These are phyloP conservation scores for Termitomyces titanicus DNA, from an alignment of 768 basidiomycete genomes.

Conservation along the genomic window DNA sequence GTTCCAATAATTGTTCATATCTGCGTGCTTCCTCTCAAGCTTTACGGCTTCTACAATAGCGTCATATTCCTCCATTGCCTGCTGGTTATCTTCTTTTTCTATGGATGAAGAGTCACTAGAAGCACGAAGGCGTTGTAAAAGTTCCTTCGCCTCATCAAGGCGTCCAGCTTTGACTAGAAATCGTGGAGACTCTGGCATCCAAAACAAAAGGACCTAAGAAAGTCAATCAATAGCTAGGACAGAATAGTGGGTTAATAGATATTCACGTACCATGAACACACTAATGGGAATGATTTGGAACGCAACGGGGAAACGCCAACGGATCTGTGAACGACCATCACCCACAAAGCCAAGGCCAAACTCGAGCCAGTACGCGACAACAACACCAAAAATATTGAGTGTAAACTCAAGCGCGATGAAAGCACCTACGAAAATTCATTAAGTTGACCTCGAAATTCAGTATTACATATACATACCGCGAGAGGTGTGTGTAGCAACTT, in stretches of 20 bases:
- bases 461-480: constrained; percentile 18
- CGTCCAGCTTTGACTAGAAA: constrained; percentile 40
- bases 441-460: background rate
- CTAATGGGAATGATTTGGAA: constrained; percentile 40
- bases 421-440: constrained; percentile 22
- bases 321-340: constrained; percentile 34
- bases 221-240: background rate
- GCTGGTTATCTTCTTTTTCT: constrained; percentile 16
- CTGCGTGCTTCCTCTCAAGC: constrained; percentile 35
- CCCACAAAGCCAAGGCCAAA: constrained; percentile 42
- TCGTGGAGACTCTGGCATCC: constrained; percentile 35
- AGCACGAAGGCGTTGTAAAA: constrained; percentile 30
- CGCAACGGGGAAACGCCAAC: constrained; percentile 40
- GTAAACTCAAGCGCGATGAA: constrained; percentile 44
- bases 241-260: background rate
- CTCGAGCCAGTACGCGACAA: constrained; percentile 43
- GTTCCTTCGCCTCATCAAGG: constrained; percentile 30
- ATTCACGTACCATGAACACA: constrained; percentile 31
- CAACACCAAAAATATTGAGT: constrained; percentile 37
- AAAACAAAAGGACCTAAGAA: constrained; percentile 26
- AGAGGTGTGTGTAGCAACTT: constrained; percentile 41
- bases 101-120: constrained; percentile 10
- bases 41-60: constrained; percentile 34
- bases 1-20: constrained; percentile 37
- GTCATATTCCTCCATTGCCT: constrained; percentile 29